Base-by-base conservation (phyloP, 352 stramenopile genomes). In the Phytophthora pseudosyringae region DNA sequence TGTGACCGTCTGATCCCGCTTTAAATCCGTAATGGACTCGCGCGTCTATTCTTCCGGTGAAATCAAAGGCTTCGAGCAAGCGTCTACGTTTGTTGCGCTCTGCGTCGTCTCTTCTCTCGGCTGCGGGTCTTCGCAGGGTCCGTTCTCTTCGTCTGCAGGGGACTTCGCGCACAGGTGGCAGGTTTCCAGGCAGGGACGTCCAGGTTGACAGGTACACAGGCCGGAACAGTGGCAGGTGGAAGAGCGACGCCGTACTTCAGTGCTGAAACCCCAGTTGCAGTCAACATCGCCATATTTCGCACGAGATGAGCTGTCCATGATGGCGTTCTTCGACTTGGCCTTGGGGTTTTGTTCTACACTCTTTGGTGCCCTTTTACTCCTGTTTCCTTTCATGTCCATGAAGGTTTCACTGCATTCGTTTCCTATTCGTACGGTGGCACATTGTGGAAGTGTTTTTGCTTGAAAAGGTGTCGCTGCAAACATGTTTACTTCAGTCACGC, bases 21-120 rank as follows among this genome's bases (percentile, higher is more conserved):
- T 79, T 78, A 76, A 63, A 73, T 80, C 70, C 63, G 66, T 81
- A 79, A 83, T 83, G 75, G 75, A 83, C 72, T 73, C 44, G 61
- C 48, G 45, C 69, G 75, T 78, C 69, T 71, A 71, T 75, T 79
- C 62, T 78, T 81, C 66, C 75, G 52, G 69, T 69, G 52, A 67
- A 64, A 62, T 71, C 54, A 64, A 75, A 62, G 58, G 53, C 44
- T 71, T 75, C 50, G 25, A 53, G 49, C 54, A 61, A 59, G 45
- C 44, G 51, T 65, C 56, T 55, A 59, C 33, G 39, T 63, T 55
- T 52, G 21, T 51, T 63, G 25, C 18, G 7, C 9, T 54, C 52
- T 57, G 36, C 25, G 26, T 48, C 41, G 49, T 67, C 41, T 54
- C 18, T 62, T 56, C 4, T 56, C 4, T 44, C 32, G 21, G 44